These are phyloP conservation scores for Colletotrichum tropicicola DNA, from an alignment of 2,329 filamentous ascomycete genomes.

Conservation along the genomic window DNA sequence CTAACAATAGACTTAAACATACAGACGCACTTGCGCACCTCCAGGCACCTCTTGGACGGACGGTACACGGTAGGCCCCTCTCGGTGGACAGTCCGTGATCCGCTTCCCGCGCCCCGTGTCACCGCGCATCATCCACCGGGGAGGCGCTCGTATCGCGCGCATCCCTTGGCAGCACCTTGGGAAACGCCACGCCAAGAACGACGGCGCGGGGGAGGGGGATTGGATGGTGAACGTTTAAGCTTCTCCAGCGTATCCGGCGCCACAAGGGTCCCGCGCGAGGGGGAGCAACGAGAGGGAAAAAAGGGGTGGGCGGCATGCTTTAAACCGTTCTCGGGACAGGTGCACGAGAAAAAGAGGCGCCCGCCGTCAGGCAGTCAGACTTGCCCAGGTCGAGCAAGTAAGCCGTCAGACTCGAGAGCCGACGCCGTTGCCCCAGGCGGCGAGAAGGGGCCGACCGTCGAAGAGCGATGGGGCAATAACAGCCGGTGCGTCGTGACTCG, in stretches of 20 bases:
- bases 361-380: slow-evolving; percentile 4
- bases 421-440: not conserved
- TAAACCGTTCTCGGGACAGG: not conserved
- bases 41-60: too few relatives aligned
- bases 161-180: not conserved
- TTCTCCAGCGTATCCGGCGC: slow-evolving; percentile 15
- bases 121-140: not conserved
- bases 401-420: not conserved
- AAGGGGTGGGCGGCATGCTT: not conserved
- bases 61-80: too few relatives aligned
- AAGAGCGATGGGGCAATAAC: not conserved
- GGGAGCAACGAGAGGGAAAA: not conserved
- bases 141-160: slow-evolving; percentile 9
- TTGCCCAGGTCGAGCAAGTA: not conserved
- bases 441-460: not conserved
- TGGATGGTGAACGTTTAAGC: slow-evolving; percentile 20
- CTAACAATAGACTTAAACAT: slow-evolving; percentile 10
- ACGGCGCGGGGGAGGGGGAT: not conserved
- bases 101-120: not conserved
- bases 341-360: not conserved
- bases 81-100: not conserved
- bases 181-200: slow-evolving; percentile 2
- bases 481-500: not conserved
- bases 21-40: too few relatives aligned
- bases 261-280: not conserved